These are phyloP conservation scores for Gremmenia infestans DNA, from an alignment of 2,329 filamentous ascomycete species.

Conservation along the genomic window DNA sequence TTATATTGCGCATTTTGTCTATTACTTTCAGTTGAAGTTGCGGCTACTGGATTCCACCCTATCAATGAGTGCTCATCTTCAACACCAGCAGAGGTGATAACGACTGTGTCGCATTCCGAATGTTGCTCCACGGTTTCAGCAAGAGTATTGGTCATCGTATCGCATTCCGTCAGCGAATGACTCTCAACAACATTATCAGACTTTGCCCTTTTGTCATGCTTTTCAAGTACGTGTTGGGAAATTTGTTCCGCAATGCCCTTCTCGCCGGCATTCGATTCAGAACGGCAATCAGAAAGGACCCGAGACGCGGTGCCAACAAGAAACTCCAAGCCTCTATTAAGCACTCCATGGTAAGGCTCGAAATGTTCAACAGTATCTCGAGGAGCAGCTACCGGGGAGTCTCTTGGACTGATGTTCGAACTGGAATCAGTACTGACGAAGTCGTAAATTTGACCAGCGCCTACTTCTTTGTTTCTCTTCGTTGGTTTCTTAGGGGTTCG, in stretches of 20 bases:
- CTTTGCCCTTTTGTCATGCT: no score
- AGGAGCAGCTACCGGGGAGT: neutral
- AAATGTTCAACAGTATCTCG: no score
- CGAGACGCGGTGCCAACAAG: no score
- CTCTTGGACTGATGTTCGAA: neutral
- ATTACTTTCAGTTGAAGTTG: neutral
- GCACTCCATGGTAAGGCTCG: no score
- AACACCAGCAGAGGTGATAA: neutral
- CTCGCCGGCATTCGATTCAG: no score
- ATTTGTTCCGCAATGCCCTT: no score
- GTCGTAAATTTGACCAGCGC: neutral
- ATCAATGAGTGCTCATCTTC: neutral
- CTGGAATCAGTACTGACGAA: no score
- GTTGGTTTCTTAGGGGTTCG: neutral
- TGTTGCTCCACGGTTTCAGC: neutral
- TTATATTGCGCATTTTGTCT: neutral
- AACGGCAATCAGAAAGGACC: no score
- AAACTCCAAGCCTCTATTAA: no score
- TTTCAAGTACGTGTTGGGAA: no score
- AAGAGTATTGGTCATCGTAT: neutral
- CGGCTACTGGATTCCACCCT: neutral
- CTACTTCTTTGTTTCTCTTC: neutral
- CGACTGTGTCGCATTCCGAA: neutral
- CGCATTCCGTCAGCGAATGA: neutral
- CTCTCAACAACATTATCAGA: neutral